Conservation (phyloP, 495 filamentous ascomycete species). For the Podospora sp. region DNA sequence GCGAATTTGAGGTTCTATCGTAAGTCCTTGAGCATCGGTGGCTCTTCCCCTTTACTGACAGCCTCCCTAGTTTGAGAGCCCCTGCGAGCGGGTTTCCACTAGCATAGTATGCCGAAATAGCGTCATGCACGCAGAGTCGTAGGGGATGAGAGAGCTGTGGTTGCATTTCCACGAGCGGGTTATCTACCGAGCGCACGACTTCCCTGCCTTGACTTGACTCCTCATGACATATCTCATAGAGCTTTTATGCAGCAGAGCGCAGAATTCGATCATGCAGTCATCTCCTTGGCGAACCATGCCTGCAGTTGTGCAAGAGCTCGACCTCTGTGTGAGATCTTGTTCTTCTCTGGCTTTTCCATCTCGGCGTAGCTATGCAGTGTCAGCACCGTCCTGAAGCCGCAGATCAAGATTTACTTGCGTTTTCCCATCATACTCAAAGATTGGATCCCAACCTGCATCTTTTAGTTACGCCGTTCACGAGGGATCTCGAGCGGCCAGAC, state of each 20-base stretch:
- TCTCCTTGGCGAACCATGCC: constrained; percentile 70
- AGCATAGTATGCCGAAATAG: not conserved
- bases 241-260: not conserved
- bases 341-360: constrained; percentile 93
- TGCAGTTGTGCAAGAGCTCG: constrained; percentile 84
- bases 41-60: not conserved
- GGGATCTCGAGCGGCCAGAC: constrained; percentile 16
- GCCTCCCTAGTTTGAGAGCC: not conserved
- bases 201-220: not conserved
- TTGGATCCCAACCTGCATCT: constrained; percentile 82
- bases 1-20: constrained; percentile 77
- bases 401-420: constrained; percentile 60
- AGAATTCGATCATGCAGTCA: constrained; percentile 23
- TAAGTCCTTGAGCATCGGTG: constrained; percentile 44
- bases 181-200: not conserved
- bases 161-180: not conserved
- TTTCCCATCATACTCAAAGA: constrained; percentile 91
- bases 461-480: not conserved
- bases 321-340: constrained; percentile 86
- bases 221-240: not conserved
- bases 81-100: constrained; percentile 11
- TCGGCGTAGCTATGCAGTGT: constrained; percentile 69
- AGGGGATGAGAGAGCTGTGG: not conserved
- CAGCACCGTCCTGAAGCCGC: constrained; percentile 1
- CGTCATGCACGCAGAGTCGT: not conserved